Evolutionary conservation across 2,329 filamentous ascomycete genomes (phyloP).

Genomic region (Plenodomus lindquistii): DNA sequence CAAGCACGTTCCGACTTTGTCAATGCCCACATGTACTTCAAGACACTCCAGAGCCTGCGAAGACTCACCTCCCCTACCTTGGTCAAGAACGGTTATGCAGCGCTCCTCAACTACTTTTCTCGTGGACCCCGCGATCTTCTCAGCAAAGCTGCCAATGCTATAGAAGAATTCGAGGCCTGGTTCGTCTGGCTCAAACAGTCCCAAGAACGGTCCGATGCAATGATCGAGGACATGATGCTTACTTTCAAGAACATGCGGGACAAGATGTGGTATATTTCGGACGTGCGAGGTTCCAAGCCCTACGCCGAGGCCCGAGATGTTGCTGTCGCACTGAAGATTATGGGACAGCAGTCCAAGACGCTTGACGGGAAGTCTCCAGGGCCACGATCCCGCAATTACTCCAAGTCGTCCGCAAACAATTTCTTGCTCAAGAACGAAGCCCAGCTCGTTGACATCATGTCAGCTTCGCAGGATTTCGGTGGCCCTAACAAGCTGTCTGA

Average conservation of each 20-base stretch:
- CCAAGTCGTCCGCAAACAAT: slow-evolving; percentile 52
- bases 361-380: slow-evolving; percentile 46
- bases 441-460: slow-evolving; percentile 84
- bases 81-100: slow-evolving; percentile 69
- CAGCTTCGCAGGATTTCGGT: slow-evolving; percentile 79
- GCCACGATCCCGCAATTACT: slow-evolving; percentile 48
- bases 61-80: slow-evolving; percentile 63
- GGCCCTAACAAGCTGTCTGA: slow-evolving; percentile 96
- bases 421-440: slow-evolving; percentile 81
- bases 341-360: slow-evolving; percentile 65
- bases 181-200: slow-evolving; percentile 82
- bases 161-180: slow-evolving; percentile 80
- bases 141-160: slow-evolving; percentile 69
- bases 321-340: slow-evolving; percentile 84
- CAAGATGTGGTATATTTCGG: slow-evolving; percentile 98
- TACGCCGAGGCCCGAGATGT: slow-evolving; percentile 89
- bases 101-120: slow-evolving; percentile 73
- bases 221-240: slow-evolving; percentile 74
- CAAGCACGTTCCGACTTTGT: slow-evolving; percentile 81
- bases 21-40: slow-evolving; percentile 82
- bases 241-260: slow-evolving; percentile 77
- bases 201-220: slow-evolving; percentile 74
- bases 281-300: slow-evolving; percentile 84
- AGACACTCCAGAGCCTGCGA: slow-evolving; percentile 74
- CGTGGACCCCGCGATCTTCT: slow-evolving; percentile 72